Evolutionary conservation across 768 basidiomycete genomes (phyloP), one percentile per base, ranked within the genome.

Genomic region (Lenzites betulinus): DNA sequence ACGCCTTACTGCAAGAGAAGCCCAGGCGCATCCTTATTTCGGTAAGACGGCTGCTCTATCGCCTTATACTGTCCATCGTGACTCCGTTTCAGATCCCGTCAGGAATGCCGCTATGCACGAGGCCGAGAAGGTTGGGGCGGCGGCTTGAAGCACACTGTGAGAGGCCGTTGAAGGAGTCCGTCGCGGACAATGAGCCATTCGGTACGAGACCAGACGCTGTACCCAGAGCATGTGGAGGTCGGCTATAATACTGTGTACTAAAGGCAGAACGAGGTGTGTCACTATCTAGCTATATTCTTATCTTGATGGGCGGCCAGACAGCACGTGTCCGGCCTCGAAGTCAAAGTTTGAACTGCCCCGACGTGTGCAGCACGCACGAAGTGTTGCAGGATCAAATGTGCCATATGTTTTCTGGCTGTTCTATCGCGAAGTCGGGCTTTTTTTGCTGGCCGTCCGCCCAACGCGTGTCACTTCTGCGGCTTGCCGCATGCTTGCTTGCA

Each of bases 11-110:
- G 96, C 96, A 52, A 86, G 87, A 63, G 96, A 98, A 74, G 93
- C 93, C 7, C 94, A 96, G 72, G 81, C 79, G 18, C 95, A 97
- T 68, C 81, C 89, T n/a, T 98, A 97, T 77, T 98, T 98, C 70
- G 90, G 92, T 92, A 67, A 60, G 78, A 66, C 22, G 54, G 51
- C 54, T 54, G 53, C 51, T 54, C n/a, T 6, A 9, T 22, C 49
- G 38, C 38, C n/a, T 36, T 52, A 20, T 55, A 15, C 50, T 65
- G 54, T 25, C 62, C 57, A 47, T 68, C 48, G 65, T 63, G 15
- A 68, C 61, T 67, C 55, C n/a, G 46, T 48, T 44, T 26, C 62
- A 92, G 90, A 91, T 71, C 88, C 88, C 42, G 84, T 91, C 63
- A 82, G 87, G 69, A 83, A 80, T 68, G 77, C 75, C 43, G 75